Evolutionary conservation across 257 asterid species (phyloP).

Genomic region (Scutellaria barbata): DNA sequence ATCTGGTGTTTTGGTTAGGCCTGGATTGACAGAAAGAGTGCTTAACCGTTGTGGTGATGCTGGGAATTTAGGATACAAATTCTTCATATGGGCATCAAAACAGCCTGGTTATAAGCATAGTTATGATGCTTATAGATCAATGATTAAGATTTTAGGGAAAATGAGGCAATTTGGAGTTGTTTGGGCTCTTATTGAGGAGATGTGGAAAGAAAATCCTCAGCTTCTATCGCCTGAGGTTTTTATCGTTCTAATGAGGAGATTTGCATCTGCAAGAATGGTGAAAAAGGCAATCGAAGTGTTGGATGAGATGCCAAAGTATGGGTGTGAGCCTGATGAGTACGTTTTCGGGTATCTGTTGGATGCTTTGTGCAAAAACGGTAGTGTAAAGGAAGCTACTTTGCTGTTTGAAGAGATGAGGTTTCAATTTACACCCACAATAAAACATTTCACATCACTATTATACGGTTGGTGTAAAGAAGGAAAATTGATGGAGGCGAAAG

Average conservation of each 20-base stretch:
- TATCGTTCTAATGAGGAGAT: slow-evolving; percentile 87
- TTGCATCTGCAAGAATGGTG: slow-evolving; percentile 87
- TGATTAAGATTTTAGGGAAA: slow-evolving; percentile 77
- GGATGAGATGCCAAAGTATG: slow-evolving; percentile 94
- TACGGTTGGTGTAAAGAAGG: slow-evolving; percentile 97
- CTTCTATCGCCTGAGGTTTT: slow-evolving; percentile 74
- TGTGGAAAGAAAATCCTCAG: slow-evolving; percentile 81
- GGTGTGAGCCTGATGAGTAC: slow-evolving; percentile 89
- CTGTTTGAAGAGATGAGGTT: slow-evolving; percentile 83
- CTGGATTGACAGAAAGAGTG: slow-evolving; percentile 86
- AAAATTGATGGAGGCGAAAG: slow-evolving; percentile 82
- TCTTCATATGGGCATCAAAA: slow-evolving; percentile 82
- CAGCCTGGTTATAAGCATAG: slow-evolving; percentile 81
- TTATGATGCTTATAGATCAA: slow-evolving; percentile 75
- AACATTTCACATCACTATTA: slow-evolving; percentile 80
- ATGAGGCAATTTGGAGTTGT: slow-evolving; percentile 96
- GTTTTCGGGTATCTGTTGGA: slow-evolving; percentile 88
- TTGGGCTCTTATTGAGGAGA: slow-evolving; percentile 96
- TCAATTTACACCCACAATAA: slow-evolving; percentile 72
- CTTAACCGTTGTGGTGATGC: slow-evolving; percentile 94
- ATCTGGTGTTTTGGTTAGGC: slow-evolving; percentile 68
- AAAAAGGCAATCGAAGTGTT: slow-evolving; percentile 87
- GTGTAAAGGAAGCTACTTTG: slow-evolving; percentile 84
- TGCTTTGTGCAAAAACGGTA: slow-evolving; percentile 89
- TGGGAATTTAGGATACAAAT: slow-evolving; percentile 86